phyloP scores from a whole-genome alignment of 495 filamentous ascomycete species.

The Pyrenula aspistea region DNA sequence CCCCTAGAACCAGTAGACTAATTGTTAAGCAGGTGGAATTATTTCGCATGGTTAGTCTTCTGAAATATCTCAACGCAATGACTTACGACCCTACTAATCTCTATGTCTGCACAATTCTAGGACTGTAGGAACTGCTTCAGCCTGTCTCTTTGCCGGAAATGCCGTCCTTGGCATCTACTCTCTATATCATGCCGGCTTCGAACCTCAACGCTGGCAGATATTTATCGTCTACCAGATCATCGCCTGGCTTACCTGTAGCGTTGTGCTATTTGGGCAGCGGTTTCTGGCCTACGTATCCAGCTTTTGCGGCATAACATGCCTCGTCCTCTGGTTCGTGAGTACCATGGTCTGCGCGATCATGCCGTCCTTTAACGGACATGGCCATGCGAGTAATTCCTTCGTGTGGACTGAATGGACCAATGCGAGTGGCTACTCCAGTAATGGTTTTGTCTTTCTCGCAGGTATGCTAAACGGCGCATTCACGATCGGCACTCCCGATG shows the following conservation, averaged over 20 bases:
- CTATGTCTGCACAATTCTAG: constrained; percentile 5
- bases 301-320: constrained; percentile 42
- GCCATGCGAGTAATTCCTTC: constrained; percentile 33
- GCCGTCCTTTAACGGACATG: constrained; percentile 23
- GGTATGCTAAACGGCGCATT: constrained; percentile 60
- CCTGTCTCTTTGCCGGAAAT: constrained; percentile 43
- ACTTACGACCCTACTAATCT: too few relatives aligned
- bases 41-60: constrained; percentile 9
- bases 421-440: constrained; percentile 39
- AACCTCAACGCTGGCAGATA: constrained; percentile 46
- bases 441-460: constrained; percentile 48
- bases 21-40: constrained; percentile 29
- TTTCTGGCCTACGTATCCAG: constrained; percentile 40
- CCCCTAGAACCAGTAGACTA: too few relatives aligned
- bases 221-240: constrained; percentile 47
- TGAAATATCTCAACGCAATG: too few relatives aligned
- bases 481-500: constrained; percentile 52
- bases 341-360: constrained; percentile 52
- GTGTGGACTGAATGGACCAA: constrained; percentile 46
- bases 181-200: constrained; percentile 43
- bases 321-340: constrained; percentile 43
- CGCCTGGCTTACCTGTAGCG: constrained; percentile 38
- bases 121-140: constrained; percentile 35
- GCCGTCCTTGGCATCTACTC: constrained; percentile 48
- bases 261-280: constrained; percentile 45